A percentile compares a stretch with the other conserved stretches of the same genome.
phyloP scores from a whole-genome alignment of 192 early-diverging fungal species.

The Glomus cerebriforme region DNA sequence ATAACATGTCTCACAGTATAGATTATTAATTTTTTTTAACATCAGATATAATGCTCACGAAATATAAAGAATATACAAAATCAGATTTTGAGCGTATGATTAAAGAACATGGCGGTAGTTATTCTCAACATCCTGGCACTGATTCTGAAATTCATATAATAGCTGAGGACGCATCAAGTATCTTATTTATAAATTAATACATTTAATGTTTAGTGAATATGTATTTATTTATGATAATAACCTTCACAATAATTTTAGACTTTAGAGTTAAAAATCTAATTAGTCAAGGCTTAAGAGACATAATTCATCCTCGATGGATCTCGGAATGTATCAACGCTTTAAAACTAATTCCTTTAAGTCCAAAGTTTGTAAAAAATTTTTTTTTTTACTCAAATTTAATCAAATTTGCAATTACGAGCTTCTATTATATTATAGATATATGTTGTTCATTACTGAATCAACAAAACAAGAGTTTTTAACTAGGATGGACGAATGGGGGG shows the following conservation, averaged over 20 bases:
- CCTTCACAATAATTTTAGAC: constrained; percentile 38
- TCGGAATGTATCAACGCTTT: constrained; percentile 58
- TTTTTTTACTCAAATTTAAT: neutral
- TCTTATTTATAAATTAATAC: neutral
- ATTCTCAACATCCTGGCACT: constrained; percentile 46
- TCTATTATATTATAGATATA: constrained; percentile 47
- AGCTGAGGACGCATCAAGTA: constrained; percentile 22
- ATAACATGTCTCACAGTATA: neutral
- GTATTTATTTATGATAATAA: neutral
- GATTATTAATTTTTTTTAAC: neutral
- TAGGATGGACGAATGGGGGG: constrained; percentile 69
- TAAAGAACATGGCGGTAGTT: constrained; percentile 62
- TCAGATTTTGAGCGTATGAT: constrained; percentile 60
- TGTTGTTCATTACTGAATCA: constrained; percentile 55
- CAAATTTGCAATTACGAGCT: constrained; percentile 22
- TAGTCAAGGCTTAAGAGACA: constrained; percentile 48
- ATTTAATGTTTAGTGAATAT: neutral
- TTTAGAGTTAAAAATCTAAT: constrained; percentile 59
- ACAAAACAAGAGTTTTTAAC: constrained; percentile 54
- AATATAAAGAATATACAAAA: constrained; percentile 47
- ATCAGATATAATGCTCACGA: constrained; percentile 9
- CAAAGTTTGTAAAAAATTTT: constrained; percentile 57
- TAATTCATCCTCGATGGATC: constrained; percentile 68
- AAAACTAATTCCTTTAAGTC: constrained; percentile 56
- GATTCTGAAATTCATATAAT: neutral